A percentile compares a stretch with the other conserved stretches of the same genome.
phyloP scores from a whole-genome alignment of 2,329 filamentous ascomycete species.

The Sphaerulina populicola region DNA sequence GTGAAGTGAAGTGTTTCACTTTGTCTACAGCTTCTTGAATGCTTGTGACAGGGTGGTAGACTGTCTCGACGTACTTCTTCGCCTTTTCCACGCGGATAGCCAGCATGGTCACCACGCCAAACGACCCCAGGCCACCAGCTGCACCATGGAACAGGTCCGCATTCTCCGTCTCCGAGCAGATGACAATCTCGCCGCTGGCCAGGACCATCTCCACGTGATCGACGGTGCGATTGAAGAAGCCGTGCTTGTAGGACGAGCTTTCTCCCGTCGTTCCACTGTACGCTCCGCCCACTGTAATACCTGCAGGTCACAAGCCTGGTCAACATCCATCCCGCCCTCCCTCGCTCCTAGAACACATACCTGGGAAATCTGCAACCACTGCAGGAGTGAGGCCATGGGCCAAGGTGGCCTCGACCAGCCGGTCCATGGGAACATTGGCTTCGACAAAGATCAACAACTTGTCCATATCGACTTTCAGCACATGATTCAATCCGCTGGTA shows the following conservation, averaged over 20 bases:
- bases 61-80: conserved; percentile 43
- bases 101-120: conserved; percentile 56
- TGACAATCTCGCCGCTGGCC: conserved; percentile 50
- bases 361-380: conserved; percentile 63
- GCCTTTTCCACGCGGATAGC: conserved; percentile 43
- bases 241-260: conserved; percentile 60
- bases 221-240: conserved; percentile 57
- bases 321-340: neutral
- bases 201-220: conserved; percentile 58
- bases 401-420: conserved; percentile 52
- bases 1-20: conserved; percentile 32
- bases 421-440: conserved; percentile 62
- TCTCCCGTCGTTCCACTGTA: conserved; percentile 61
- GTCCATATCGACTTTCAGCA: conserved; percentile 52
- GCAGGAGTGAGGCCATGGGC: conserved; percentile 51
- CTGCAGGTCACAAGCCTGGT: neutral
- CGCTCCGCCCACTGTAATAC: conserved; percentile 60
- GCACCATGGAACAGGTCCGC: conserved; percentile 57
- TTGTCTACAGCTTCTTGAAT: conserved; percentile 38
- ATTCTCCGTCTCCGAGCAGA: conserved; percentile 47
- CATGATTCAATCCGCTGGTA: conserved; percentile 55
- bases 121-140: conserved; percentile 56
- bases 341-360: neutral
- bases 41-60: conserved; percentile 39
- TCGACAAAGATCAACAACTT: conserved; percentile 54